Evolutionary conservation across 768 basidiomycete genomes (phyloP).

Genomic region (Podaxis rugospora): DNA sequence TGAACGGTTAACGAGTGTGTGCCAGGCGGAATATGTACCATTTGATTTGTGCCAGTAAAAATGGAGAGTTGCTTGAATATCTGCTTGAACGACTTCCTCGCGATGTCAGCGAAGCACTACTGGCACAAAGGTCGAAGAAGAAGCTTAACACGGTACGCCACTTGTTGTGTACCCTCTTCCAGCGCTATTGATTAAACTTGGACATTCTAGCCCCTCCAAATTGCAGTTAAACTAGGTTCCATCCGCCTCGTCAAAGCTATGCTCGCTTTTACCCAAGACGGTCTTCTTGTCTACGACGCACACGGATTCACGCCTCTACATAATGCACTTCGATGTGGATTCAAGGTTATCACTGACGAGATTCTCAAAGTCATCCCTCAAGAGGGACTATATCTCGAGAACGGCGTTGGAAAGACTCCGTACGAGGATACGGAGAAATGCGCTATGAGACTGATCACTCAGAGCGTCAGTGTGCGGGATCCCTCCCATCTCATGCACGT

Average conservation of each 20-base stretch:
- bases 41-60: slow-evolving; percentile 28
- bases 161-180: background rate
- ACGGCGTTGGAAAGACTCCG: slow-evolving; percentile 43
- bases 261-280: slow-evolving; percentile 30
- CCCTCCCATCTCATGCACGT: background rate
- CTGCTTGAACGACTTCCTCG: slow-evolving; percentile 46
- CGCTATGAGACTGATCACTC: slow-evolving; percentile 22
- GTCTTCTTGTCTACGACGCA: slow-evolving; percentile 37
- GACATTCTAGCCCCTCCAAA: slow-evolving; percentile 42
- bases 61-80: slow-evolving; percentile 32
- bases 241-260: slow-evolving; percentile 29
- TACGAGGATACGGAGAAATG: slow-evolving; percentile 28
- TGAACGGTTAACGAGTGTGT: background rate
- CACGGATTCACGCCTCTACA: slow-evolving; percentile 53
- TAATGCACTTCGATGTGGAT: slow-evolving; percentile 33
- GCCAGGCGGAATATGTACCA: slow-evolving; percentile 58
- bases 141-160: slow-evolving; percentile 40
- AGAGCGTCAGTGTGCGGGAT: slow-evolving; percentile 11
- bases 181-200: background rate
- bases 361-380: slow-evolving; percentile 34
- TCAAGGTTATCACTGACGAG: slow-evolving; percentile 28
- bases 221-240: slow-evolving; percentile 39
- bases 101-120: slow-evolving; percentile 38
- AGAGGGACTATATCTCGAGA: slow-evolving; percentile 41
- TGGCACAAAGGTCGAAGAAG: slow-evolving; percentile 41